A percentile compares a stretch with the other conserved stretches of the same genome.
Conservation (phyloP, 768 basidiomycete species). For the Leucocoprinus sp. region DNA sequence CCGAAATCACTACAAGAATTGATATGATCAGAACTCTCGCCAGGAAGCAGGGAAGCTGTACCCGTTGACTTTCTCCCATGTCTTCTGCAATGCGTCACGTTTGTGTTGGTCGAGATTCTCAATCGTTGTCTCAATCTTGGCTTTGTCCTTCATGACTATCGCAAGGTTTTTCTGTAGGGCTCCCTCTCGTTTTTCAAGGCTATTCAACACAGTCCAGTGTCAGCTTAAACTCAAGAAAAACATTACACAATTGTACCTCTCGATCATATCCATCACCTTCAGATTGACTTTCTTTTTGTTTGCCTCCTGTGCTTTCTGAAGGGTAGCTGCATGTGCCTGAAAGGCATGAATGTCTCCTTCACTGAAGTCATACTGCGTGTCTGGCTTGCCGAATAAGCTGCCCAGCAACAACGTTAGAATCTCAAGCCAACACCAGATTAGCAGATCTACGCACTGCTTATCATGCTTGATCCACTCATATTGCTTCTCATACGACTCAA, state of each 20-base stretch:
- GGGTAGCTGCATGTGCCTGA: slow-evolving; percentile 46
- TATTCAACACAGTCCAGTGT: slow-evolving; percentile 20
- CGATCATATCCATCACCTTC: slow-evolving; percentile 94
- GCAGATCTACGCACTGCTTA: slow-evolving; percentile 52
- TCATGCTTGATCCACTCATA: slow-evolving; percentile 88
- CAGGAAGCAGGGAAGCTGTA: slow-evolving; percentile 22
- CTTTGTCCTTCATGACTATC: slow-evolving; percentile 85
- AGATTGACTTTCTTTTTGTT: slow-evolving; percentile 96
- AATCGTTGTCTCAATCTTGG: slow-evolving; percentile 92
- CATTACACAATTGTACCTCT: slow-evolving; percentile 48
- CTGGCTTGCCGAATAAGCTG: slow-evolving; percentile 79
- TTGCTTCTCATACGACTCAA: slow-evolving; percentile 68
- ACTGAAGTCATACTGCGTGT: slow-evolving; percentile 76
- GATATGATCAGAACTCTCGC: neutral
- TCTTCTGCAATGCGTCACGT: slow-evolving; percentile 85
- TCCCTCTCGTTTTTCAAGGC: slow-evolving; percentile 89
- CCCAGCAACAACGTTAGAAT: slow-evolving; percentile 1
- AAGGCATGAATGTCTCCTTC: slow-evolving; percentile 52
- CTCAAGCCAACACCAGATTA: neutral
- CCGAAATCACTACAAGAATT: slow-evolving; percentile 77
- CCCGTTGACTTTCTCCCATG: slow-evolving; percentile 95
- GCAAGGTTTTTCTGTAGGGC: slow-evolving; percentile 82
- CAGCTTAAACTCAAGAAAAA: neutral
- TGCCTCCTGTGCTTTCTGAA: slow-evolving; percentile 71
- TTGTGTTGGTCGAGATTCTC: slow-evolving; percentile 91